Base-by-base conservation (phyloP, 805 yeast species). In the Kodamaea leandrae region DNA sequence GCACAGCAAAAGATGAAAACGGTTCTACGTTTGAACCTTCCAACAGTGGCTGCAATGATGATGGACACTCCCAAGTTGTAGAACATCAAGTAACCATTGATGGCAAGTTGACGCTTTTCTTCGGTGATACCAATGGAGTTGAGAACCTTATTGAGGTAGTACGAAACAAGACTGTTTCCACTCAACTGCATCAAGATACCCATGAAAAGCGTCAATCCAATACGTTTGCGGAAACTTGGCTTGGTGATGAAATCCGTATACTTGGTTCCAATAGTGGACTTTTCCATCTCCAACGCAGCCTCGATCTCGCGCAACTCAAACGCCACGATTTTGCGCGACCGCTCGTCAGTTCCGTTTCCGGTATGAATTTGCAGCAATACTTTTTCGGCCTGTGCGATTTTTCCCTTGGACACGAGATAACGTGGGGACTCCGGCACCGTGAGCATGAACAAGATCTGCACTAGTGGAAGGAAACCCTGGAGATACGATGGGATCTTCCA, bases 401-500 rank as follows among this genome's bases (percentile, higher is more conserved):
- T 48, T 6, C 55, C 57, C 36, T 49, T 50, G 21, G 49, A 52
- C 13, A 58, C 47, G 40, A 63, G 51, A 46, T 46, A 62, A 42
- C 66, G 49, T n/a, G n/a, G n/a, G n/a, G n/a, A n/a, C 42, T 63
- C 68, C 13, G 81, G 81, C 40, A 72, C 63, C 25, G 41, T 48
- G 58, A 57, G 66, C 32, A 71, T 44, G 18, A 66, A 52, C 3
- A 44, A 3, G 7, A 64, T 17, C 51, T 74, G 79, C 17, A 72
- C 12, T 3, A 68, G 19, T 1, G 83, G 80, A 46, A 72, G 60
- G n/a, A 64, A 52, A 28, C 72, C 76, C 58, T 78, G 83, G 29
- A 78, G 44, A 36, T 66, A 66, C 12, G 78, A 65, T 26, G 83
- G 83, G 41, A 77, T 61, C 58, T 78, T 73, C 82, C 82, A 78